phyloP scores from a whole-genome alignment of 2,329 filamentous ascomycete species.

The Cadophora sp. region DNA sequence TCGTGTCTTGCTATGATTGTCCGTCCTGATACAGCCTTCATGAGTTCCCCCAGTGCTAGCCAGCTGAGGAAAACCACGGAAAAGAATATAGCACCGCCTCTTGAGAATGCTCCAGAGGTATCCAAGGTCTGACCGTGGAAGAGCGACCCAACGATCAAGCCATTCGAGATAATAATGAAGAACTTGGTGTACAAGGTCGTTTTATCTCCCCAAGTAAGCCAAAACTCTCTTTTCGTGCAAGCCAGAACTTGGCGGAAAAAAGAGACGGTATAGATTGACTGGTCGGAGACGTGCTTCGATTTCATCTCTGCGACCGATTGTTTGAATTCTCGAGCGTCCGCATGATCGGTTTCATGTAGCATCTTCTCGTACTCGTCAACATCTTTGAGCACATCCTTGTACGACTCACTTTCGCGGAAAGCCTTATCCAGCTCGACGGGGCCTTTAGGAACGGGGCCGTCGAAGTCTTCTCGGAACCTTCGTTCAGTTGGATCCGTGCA shows the following conservation, averaged over 20 bases:
- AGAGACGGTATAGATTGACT: conserved; percentile 78
- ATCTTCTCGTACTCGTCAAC: conserved; percentile 66
- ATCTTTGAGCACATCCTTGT: conserved; percentile 65
- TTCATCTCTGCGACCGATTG: conserved; percentile 70
- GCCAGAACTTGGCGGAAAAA: conserved; percentile 74
- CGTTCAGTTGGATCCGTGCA: conserved; percentile 77
- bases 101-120: conserved; percentile 66
- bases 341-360: conserved; percentile 61
- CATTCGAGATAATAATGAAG: conserved; percentile 78
- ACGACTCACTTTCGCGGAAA: conserved; percentile 69
- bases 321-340: conserved; percentile 70
- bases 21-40: conserved; percentile 76
- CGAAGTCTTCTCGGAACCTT: conserved; percentile 65
- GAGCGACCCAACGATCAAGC: conserved; percentile 77
- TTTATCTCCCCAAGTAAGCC: conserved; percentile 78
- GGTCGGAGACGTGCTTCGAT: conserved; percentile 70
- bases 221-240: conserved; percentile 76
- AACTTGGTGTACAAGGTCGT: conserved; percentile 79
- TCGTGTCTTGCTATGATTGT: conserved; percentile 72
- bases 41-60: conserved; percentile 80
- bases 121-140: conserved; percentile 72
- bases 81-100: conserved; percentile 71
- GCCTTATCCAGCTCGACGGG: conserved; percentile 67
- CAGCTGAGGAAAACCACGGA: conserved; percentile 70
- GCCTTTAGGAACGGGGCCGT: conserved; percentile 66